phyloP scores from a whole-genome alignment of 345 rosid genomes.

The Syzygium aqueum region DNA sequence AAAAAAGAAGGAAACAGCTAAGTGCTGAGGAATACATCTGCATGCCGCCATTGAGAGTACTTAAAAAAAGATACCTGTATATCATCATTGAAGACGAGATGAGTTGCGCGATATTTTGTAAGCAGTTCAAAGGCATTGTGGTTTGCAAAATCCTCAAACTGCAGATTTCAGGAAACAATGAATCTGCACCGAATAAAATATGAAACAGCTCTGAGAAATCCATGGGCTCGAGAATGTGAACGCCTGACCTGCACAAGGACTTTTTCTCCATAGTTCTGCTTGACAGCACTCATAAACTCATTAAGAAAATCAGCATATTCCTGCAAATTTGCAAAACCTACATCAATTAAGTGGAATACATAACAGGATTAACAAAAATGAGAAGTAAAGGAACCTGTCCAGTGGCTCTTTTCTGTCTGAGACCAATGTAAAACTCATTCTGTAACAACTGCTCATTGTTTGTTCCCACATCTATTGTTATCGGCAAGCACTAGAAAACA shows the following conservation, averaged over 20 bases:
- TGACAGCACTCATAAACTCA: slow-evolving; percentile 88
- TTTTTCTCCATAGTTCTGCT: slow-evolving; percentile 88
- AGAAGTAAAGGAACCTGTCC: slow-evolving; percentile 45
- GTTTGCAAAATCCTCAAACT: slow-evolving; percentile 99
- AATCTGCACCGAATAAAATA: not conserved
- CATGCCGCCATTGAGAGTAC: not conserved
- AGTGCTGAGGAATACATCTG: not conserved
- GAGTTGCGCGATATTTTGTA: slow-evolving; percentile 56
- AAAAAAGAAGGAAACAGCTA: slow-evolving; percentile 1
- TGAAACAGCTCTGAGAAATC: not conserved
- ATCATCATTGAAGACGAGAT: slow-evolving; percentile 96
- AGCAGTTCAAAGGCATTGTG: slow-evolving; percentile 90
- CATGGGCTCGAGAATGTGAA: not conserved
- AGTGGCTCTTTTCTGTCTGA: slow-evolving; percentile 67
- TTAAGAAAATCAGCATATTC: slow-evolving; percentile 68
- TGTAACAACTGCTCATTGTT: slow-evolving; percentile 76
- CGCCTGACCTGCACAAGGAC: slow-evolving; percentile 66
- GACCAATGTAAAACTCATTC: slow-evolving; percentile 84
- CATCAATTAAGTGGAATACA: not conserved
- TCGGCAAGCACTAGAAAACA: slow-evolving; percentile 62
- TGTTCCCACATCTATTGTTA: slow-evolving; percentile 88
- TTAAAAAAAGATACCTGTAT: slow-evolving; percentile 49
- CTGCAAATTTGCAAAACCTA: slow-evolving; percentile 14
- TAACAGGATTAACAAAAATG: not conserved
- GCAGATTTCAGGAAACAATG: slow-evolving; percentile 4